Conservation (phyloP, 768 basidiomycete species). For the Suillus subalutaceus region DNA sequence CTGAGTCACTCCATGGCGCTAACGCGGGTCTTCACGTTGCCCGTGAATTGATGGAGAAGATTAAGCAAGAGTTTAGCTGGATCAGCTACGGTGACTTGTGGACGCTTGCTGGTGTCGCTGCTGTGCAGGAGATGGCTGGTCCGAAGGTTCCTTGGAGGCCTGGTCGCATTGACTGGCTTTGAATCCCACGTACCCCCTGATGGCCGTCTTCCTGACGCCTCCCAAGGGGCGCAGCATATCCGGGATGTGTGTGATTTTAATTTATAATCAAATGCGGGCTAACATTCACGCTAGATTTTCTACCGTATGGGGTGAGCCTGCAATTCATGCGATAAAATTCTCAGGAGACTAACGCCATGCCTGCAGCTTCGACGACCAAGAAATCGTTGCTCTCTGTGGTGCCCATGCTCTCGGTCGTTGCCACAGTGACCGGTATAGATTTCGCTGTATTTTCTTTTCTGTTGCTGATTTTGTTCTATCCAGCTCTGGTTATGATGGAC, state of each 20-base stretch:
- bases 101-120: slow-evolving; percentile 93
- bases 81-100: slow-evolving; percentile 96
- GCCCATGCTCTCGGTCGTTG: slow-evolving; percentile 97
- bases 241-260: slow-evolving; percentile 51
- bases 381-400: slow-evolving; percentile 93
- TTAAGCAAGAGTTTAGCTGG: slow-evolving; percentile 90
- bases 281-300: slow-evolving; percentile 49
- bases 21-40: slow-evolving; percentile 85
- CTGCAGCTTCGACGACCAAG: slow-evolving; percentile 85
- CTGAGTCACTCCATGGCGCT: slow-evolving; percentile 82
- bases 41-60: slow-evolving; percentile 78
- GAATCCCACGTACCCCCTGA: slow-evolving; percentile 77
- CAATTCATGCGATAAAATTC: not conserved
- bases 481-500: slow-evolving; percentile 80
- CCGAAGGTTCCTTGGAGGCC: slow-evolving; percentile 94
- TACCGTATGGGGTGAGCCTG: slow-evolving; percentile 66
- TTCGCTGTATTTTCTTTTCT: not conserved
- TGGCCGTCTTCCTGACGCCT: slow-evolving; percentile 87
- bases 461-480: not conserved
- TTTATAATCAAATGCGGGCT: not conserved
- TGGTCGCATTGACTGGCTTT: slow-evolving; percentile 88
- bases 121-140: slow-evolving; percentile 91
- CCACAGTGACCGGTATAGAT: slow-evolving; percentile 69
- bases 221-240: slow-evolving; percentile 83
- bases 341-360: not conserved